Base-by-base conservation (phyloP, 2,329 filamentous ascomycete genomes). In the Pleomassaria siparia region DNA sequence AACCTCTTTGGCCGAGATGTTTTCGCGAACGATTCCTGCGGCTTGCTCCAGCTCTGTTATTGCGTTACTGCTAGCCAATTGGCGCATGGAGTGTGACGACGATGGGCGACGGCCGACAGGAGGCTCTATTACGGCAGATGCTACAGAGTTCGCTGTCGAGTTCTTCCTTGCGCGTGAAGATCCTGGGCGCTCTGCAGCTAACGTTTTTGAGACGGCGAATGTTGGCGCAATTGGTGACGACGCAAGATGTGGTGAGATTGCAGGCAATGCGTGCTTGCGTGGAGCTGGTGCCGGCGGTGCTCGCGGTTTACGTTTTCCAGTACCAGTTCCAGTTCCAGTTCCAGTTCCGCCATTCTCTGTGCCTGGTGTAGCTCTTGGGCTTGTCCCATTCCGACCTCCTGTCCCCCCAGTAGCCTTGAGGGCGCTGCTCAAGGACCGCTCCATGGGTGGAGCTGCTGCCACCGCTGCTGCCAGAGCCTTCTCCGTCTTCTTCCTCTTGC, bases 401-500 rank as follows among this genome's bases (percentile, higher is more conserved):
- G 54, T 60, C 58, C n/a, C n/a, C n/a, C 45, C 71, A 60, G 52
- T 78, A 71, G 66, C 87, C 85, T 46, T 80, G 70, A 50, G 74
- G 50, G 59, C 72, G 50, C 56, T 74, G 64, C 83, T 87, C 68
- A 86, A 75, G n/a, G 86, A 83, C 50, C 87, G 83, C 62, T 91
- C 88, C 76, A 85, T 83, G 10, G 67, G 67, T 18, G 73, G 68
- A 13, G 74, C 73, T 28, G 64, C 70, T 13, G 55, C 49, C 18
- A 61, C 51, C 10, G 56, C 58, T 39, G 67, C 72, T 12, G 64
- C 60, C 16, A 70, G 58, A 10, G 66, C 63, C 54, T 89, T 89
- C 60, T 95, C 90, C 2, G 89, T 84, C 72, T 91, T 95, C 55
- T 91, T 85, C 62, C 89, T 82, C 74, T 95, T 95, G 20, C 79